Conservation (phyloP, 306 rosid species). For the Gleditsia sinensis region DNA sequence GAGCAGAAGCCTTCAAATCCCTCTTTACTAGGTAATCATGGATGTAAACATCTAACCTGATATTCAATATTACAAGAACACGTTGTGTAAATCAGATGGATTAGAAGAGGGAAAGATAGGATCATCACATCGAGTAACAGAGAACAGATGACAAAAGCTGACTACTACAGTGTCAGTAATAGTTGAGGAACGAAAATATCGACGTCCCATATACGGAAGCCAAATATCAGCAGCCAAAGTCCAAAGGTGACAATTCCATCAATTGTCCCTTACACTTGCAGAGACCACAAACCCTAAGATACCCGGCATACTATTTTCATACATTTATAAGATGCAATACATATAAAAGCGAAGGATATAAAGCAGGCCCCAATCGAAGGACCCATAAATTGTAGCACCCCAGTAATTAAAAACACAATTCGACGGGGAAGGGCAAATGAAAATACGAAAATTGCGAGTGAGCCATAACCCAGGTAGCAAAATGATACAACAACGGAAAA, state of each 20-base stretch:
- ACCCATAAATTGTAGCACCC: background rate
- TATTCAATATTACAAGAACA: constrained; percentile 34
- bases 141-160: constrained; percentile 10
- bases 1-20: constrained; percentile 97
- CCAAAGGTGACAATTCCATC: constrained; percentile 29
- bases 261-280: constrained; percentile 30
- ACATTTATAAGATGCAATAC: constrained; percentile 6
- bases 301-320: constrained; percentile 31
- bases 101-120: constrained; percentile 22
- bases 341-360: background rate
- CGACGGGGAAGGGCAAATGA: constrained; percentile 20
- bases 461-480: constrained; percentile 45
- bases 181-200: constrained; percentile 11
- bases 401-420: constrained; percentile 53
- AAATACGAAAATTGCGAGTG: constrained; percentile 14
- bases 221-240: constrained; percentile 32
- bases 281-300: constrained; percentile 46
- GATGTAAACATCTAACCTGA: constrained; percentile 98
- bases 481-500: constrained; percentile 3
- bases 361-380: constrained; percentile 42
- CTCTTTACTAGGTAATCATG: constrained; percentile 96
- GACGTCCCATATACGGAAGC: constrained; percentile 32
- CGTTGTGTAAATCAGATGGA: constrained; percentile 28
- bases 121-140: constrained; percentile 34
- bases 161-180: background rate